Evolutionary conservation across 495 filamentous ascomycete species (phyloP).

Genomic region (Ramalina intermedia): DNA sequence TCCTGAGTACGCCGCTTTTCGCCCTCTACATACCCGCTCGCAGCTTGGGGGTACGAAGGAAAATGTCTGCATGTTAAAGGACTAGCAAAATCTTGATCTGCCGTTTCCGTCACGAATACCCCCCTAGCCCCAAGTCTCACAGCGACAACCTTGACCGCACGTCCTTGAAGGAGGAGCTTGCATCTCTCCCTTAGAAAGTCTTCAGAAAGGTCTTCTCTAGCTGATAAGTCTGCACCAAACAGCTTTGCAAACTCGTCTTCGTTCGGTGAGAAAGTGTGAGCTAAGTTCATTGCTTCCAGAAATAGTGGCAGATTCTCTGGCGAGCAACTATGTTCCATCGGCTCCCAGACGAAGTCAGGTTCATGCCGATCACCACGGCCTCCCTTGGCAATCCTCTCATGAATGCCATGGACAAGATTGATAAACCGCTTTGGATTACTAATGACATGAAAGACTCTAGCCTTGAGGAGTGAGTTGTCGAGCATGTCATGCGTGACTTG

Average conservation of each 20-base stretch:
- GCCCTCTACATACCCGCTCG: too few relatives aligned
- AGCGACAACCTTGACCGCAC: neutral
- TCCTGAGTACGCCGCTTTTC: neutral
- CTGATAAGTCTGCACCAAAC: slow-evolving; percentile 41
- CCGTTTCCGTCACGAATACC: neutral
- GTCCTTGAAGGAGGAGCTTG: neutral
- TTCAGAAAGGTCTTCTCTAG: neutral
- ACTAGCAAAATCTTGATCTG: too few relatives aligned
- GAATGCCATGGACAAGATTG: slow-evolving; percentile 49
- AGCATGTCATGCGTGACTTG: slow-evolving; percentile 52
- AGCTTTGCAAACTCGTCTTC: slow-evolving; percentile 71
- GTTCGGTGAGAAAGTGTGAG: slow-evolving; percentile 84
- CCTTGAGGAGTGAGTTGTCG: slow-evolving; percentile 41
- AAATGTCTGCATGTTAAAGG: too few relatives aligned
- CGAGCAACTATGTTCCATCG: slow-evolving; percentile 74
- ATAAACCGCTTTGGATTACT: slow-evolving; percentile 70
- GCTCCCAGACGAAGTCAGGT: slow-evolving; percentile 90
- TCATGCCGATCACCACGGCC: neutral
- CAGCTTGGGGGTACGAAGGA: too few relatives aligned
- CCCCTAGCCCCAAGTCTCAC: neutral
- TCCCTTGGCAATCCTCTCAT: slow-evolving; percentile 19
- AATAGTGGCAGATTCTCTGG: slow-evolving; percentile 61
- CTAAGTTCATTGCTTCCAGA: slow-evolving; percentile 51
- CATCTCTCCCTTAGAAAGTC: neutral
- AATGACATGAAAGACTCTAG: slow-evolving; percentile 75